Evolutionary conservation across 1,139 yeast genomes (phyloP).

Genomic region (Candida glucosophila): DNA sequence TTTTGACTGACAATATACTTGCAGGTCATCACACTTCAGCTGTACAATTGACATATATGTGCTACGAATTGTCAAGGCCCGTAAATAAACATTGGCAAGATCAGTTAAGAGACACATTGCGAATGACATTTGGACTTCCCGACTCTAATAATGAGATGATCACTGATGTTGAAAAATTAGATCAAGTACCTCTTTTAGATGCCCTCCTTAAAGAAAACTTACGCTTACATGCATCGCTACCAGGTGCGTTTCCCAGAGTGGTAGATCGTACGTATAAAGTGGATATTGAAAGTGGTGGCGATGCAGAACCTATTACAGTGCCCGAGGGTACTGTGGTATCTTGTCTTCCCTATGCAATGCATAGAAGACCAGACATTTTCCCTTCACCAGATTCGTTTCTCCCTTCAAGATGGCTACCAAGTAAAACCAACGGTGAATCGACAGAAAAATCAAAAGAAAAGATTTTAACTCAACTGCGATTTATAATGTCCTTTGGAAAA

Average conservation of each 20-base stretch:
- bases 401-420: constrained; percentile 54
- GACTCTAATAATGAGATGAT: constrained; percentile 15
- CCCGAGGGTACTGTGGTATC: constrained; percentile 54
- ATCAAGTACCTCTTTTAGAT: constrained; percentile 43
- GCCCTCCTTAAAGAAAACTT: constrained; percentile 52
- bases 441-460: constrained; percentile 24
- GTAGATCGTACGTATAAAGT: constrained; percentile 23
- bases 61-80: constrained; percentile 55
- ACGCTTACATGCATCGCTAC: constrained; percentile 61
- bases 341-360: constrained; percentile 60
- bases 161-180: constrained; percentile 32
- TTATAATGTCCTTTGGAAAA: constrained; percentile 63
- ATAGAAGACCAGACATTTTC: constrained; percentile 42
- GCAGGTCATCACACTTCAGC: constrained; percentile 80
- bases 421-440: constrained; percentile 20
- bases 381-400: constrained; percentile 41
- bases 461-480: constrained; percentile 37
- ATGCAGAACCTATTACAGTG: constrained; percentile 16
- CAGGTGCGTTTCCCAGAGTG: constrained; percentile 64
- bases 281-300: constrained; percentile 11
- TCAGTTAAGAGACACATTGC: constrained; percentile 35
- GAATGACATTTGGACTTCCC: constrained; percentile 20
- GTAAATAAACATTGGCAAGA: constrained; percentile 32
- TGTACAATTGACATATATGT: constrained; percentile 49
- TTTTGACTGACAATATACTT: constrained; percentile 32